A percentile compares a stretch with the other conserved stretches of the same genome.
phyloP scores from a whole-genome alignment of 192 early-diverging fungal species.

The Powellomyces hirtus region DNA sequence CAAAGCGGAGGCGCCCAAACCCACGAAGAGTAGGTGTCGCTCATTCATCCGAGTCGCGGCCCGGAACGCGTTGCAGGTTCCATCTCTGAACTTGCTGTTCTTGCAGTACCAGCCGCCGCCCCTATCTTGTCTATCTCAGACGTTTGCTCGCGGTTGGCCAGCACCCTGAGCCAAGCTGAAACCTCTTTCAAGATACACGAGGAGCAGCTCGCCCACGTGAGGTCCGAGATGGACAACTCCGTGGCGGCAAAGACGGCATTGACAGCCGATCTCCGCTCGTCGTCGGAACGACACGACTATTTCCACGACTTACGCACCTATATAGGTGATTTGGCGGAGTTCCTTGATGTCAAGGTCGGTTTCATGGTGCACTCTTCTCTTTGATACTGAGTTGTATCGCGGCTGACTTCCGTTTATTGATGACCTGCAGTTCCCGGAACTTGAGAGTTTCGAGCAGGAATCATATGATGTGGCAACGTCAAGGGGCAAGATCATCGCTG shows the following conservation, averaged over 20 bases:
- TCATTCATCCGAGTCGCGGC: no score
- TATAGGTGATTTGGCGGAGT: conserved; percentile 37
- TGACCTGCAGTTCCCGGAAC: conserved; percentile 10
- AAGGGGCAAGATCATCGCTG: not conserved
- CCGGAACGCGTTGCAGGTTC: no score
- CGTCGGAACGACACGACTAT: conserved; percentile 31
- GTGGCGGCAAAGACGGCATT: conserved; percentile 9
- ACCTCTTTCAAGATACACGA: not conserved
- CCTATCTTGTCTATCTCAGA: conserved; percentile 10
- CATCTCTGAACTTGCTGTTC: not conserved
- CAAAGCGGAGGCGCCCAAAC: conserved; percentile 6
- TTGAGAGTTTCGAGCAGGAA: conserved; percentile 25
- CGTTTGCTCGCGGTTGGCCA: conserved; percentile 5
- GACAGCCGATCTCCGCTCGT: conserved; percentile 8
- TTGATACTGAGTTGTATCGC: no score
- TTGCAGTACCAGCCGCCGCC: conserved; percentile 9
- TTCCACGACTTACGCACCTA: conserved; percentile 39
- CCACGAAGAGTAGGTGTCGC: not conserved
- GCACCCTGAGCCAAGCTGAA: conserved; percentile 16
- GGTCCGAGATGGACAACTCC: conserved; percentile 13
- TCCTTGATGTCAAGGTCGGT: conserved; percentile 39
- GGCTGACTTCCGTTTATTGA: no score
- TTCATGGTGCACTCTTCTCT: not conserved
- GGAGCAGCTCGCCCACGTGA: conserved; percentile 9
- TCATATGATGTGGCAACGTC: not conserved